Percentiles rank a stretch among this genome's conserved stretches.
These are phyloP conservation scores for Inga leiocalycina DNA, from an alignment of 306 rosid species.

Conservation along the genomic window DNA sequence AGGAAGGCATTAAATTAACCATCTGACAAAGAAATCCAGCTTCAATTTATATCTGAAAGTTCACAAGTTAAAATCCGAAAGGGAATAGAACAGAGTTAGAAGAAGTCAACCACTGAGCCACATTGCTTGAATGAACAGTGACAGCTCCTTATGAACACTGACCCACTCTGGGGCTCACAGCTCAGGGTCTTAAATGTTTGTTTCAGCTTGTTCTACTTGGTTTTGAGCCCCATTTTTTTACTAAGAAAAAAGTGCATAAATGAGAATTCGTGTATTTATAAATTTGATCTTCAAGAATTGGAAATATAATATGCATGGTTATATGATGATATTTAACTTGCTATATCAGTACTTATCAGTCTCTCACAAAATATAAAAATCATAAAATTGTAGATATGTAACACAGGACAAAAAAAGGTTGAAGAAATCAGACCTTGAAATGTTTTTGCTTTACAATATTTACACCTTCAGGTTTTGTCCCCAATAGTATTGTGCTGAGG, in stretches of 20 bases:
- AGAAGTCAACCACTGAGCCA: too few relatives aligned
- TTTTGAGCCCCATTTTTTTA: too few relatives aligned
- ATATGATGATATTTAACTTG: not conserved
- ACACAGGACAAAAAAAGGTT: not conserved
- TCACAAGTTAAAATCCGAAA: too few relatives aligned
- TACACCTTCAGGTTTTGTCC: constrained; percentile 3
- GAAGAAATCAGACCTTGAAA: not conserved
- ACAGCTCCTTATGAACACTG: too few relatives aligned
- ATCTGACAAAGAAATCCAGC: not conserved
- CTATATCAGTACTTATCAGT: not conserved
- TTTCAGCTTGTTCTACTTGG: too few relatives aligned
- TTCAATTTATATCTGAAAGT: not conserved
- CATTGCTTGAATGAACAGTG: too few relatives aligned
- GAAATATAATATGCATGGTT: not conserved
- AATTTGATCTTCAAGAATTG: not conserved
- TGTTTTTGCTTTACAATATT: not conserved
- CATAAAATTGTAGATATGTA: not conserved
- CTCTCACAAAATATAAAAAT: not conserved
- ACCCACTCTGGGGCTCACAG: too few relatives aligned
- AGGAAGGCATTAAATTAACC: not conserved
- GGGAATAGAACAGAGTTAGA: too few relatives aligned
- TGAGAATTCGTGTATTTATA: not conserved
- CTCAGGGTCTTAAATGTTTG: too few relatives aligned
- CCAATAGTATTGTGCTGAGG: not conserved
- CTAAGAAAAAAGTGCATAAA: not conserved